phyloP scores from a whole-genome alignment of 345 rosid genomes.

The Pugionium cornutum region DNA sequence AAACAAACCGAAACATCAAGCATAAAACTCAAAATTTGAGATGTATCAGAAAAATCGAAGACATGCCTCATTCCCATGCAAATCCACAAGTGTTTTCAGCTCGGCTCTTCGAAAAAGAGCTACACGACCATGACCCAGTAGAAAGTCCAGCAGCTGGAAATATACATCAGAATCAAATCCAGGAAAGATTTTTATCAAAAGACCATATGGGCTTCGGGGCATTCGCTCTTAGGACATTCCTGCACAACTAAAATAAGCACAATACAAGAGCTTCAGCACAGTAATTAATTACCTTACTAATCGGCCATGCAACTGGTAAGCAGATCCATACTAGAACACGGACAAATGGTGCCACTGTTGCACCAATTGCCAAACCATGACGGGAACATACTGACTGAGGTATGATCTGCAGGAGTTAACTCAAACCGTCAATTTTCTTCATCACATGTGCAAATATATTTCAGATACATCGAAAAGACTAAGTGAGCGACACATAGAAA shows the following conservation, averaged over 20 bases:
- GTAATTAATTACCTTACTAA: conserved; percentile 67
- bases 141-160: conserved; percentile 67
- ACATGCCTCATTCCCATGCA: conserved; percentile 94
- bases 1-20: no score
- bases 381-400: conserved; percentile 90
- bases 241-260: not conserved
- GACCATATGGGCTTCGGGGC: not conserved
- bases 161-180: conserved; percentile 1
- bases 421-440: no score
- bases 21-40: no score
- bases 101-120: conserved; percentile 95
- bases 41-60: not conserved
- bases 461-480: not conserved
- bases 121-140: conserved; percentile 77
- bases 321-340: conserved; percentile 79
- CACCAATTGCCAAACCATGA: conserved; percentile 85
- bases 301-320: conserved; percentile 83
- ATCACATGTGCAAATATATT: not conserved
- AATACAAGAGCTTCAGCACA: not conserved
- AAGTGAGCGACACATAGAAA: no score
- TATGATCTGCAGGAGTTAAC: conserved; percentile 53
- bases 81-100: conserved; percentile 82
- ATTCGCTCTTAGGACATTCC: not conserved
- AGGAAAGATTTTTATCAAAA: not conserved
- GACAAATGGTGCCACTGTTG: conserved; percentile 70